Percentiles rank a stretch among this genome's conserved stretches.
Evolutionary conservation across 2,329 filamentous ascomycete species (phyloP).

Genomic region (Plenodomus biglobosus): DNA sequence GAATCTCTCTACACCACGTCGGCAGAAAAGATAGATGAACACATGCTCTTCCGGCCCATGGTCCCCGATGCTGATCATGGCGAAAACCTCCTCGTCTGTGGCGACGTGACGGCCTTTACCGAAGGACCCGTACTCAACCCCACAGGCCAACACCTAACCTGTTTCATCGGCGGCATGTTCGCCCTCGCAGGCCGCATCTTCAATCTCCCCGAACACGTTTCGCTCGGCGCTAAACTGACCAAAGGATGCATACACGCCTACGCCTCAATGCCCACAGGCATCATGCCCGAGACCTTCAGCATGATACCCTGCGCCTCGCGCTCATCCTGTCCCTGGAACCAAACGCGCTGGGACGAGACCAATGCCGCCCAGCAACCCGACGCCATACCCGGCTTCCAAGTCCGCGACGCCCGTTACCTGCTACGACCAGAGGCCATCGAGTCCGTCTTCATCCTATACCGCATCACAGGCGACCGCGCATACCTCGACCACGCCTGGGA

Average conservation of each 20-base stretch:
- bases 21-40: slow-evolving; percentile 47
- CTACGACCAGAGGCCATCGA: slow-evolving; percentile 61
- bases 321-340: slow-evolving; percentile 55
- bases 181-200: slow-evolving; percentile 61
- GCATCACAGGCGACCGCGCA: slow-evolving; percentile 56
- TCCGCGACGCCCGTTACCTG: slow-evolving; percentile 47
- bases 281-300: slow-evolving; percentile 62
- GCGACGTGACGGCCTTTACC: slow-evolving; percentile 36
- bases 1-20: slow-evolving; percentile 59
- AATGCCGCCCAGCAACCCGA: slow-evolving; percentile 21
- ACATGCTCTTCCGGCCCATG: slow-evolving; percentile 54
- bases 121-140: slow-evolving; percentile 40
- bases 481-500: slow-evolving; percentile 51
- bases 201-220: slow-evolving; percentile 53
- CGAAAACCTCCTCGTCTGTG: slow-evolving; percentile 35
- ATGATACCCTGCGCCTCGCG: slow-evolving; percentile 52
- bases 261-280: slow-evolving; percentile 55
- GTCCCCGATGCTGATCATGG: slow-evolving; percentile 30
- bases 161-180: slow-evolving; percentile 65
- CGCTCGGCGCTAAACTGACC: slow-evolving; percentile 59
- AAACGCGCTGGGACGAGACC: slow-evolving; percentile 51
- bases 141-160: slow-evolving; percentile 60
- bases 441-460: slow-evolving; percentile 61
- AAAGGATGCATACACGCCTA: slow-evolving; percentile 65
- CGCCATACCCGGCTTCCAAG: slow-evolving; percentile 46